Conservation (phyloP, 2,329 filamentous ascomycete species). For the Neoarthrinium moseri region DNA sequence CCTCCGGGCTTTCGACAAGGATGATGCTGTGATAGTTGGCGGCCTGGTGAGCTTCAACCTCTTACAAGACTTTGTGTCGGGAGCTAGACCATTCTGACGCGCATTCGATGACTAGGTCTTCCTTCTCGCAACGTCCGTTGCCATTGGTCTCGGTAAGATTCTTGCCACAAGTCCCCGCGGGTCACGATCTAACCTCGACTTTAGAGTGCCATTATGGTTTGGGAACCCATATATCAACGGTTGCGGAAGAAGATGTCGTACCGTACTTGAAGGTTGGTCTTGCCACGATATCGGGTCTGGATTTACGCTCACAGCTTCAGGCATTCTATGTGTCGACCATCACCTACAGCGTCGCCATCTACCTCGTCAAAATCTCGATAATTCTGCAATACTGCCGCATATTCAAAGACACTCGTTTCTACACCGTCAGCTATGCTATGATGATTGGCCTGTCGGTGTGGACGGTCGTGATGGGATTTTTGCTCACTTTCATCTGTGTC, state of each 20-base stretch:
- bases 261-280: conserved; percentile 1
- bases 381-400: conserved; percentile 8
- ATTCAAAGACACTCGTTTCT: conserved; percentile 5
- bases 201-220: conserved; percentile 1
- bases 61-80: neutral
- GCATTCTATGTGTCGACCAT: conserved; percentile 3
- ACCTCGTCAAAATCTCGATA: conserved; percentile 8
- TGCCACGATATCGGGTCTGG: neutral
- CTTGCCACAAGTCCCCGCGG: no score
- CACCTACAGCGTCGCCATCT: conserved; percentile 4
- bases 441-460: conserved; percentile 1
- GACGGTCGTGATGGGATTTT: neutral
- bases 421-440: neutral
- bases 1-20: conserved; percentile 1
- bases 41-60: neutral
- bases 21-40: neutral
- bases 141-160: neutral
- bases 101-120: neutral
- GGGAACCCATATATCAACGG: neutral
- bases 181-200: neutral
- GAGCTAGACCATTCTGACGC: neutral
- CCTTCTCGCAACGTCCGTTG: neutral
- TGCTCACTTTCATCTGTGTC: conserved; percentile 1
- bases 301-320: neutral
- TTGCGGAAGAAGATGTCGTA: neutral